A percentile compares a stretch with the other conserved stretches of the same genome.
phyloP scores from a whole-genome alignment of 2,329 filamentous ascomycete genomes.

The Cadophora sp. region DNA sequence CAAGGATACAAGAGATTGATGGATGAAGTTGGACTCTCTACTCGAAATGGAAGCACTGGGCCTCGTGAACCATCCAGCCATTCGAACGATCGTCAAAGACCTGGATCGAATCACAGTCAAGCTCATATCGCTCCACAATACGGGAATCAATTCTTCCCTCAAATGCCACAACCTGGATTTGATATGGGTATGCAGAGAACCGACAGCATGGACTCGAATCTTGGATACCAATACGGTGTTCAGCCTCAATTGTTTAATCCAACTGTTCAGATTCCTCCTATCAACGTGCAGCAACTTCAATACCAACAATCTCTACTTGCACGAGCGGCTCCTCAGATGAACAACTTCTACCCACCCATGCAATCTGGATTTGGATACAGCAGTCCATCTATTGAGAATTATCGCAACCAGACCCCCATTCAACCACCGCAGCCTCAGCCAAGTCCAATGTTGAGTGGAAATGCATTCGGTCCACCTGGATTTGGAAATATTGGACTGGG shows the following conservation, averaged over 20 bases:
- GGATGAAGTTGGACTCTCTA: constrained; percentile 95
- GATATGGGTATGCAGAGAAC: constrained; percentile 61
- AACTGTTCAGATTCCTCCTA: constrained; percentile 53
- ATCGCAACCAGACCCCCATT: constrained; percentile 60
- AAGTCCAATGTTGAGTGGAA: constrained; percentile 48
- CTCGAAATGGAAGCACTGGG: constrained; percentile 54
- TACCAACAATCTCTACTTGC: constrained; percentile 66
- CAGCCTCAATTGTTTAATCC: constrained; percentile 60
- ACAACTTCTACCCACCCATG: constrained; percentile 63
- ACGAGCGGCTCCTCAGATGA: constrained; percentile 58
- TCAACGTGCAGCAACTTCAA: constrained; percentile 60
- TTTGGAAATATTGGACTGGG: constrained; percentile 54
- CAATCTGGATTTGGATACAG: constrained; percentile 62
- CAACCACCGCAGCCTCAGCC: constrained; percentile 47
- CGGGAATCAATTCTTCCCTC: constrained; percentile 58
- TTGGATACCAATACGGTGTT: constrained; percentile 59
- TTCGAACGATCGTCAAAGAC: constrained; percentile 58
- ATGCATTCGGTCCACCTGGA: constrained; percentile 57
- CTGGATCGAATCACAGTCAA: constrained; percentile 59
- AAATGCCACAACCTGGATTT: constrained; percentile 52
- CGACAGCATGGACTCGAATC: constrained; percentile 58
- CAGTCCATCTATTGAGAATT: constrained; percentile 60
- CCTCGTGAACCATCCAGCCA: constrained; percentile 45
- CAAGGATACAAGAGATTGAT: constrained; percentile 98
- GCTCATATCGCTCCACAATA: constrained; percentile 51